These are phyloP conservation scores for Didymella lethalis DNA, from an alignment of 2,329 filamentous ascomycete genomes.

Conservation along the genomic window DNA sequence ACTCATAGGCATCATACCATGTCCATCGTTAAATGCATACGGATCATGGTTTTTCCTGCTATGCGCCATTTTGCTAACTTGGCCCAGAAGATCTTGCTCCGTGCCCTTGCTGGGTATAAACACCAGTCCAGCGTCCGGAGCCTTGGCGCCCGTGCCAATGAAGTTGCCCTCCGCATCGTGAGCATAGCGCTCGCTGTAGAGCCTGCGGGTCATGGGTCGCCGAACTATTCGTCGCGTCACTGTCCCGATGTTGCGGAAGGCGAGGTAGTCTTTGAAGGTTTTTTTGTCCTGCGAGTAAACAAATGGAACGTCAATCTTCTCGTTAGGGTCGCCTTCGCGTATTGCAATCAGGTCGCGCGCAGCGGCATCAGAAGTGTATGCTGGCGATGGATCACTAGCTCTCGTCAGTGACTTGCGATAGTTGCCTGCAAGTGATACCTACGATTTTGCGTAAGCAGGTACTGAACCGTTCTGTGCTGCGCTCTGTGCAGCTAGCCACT, in stretches of 20 bases:
- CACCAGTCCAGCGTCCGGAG: slow-evolving; percentile 35
- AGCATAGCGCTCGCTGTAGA: slow-evolving; percentile 41
- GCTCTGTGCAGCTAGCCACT: background rate
- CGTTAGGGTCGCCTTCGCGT: slow-evolving; percentile 17
- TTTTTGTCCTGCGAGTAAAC: slow-evolving; percentile 31
- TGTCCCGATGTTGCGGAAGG: slow-evolving; percentile 21
- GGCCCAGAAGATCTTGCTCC: slow-evolving; percentile 35
- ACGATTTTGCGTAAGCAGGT: slow-evolving; percentile 11
- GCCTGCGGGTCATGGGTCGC: slow-evolving; percentile 38
- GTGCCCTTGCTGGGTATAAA: slow-evolving; percentile 40
- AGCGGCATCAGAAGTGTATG: slow-evolving; percentile 14
- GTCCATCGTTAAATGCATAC: slow-evolving; percentile 3
- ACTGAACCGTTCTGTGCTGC: background rate
- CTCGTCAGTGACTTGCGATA: background rate
- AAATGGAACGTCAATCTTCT: slow-evolving; percentile 16
- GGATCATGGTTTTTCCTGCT: slow-evolving; percentile 29
- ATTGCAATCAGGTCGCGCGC: slow-evolving; percentile 6
- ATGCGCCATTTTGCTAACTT: slow-evolving; percentile 40
- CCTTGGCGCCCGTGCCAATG: slow-evolving; percentile 33
- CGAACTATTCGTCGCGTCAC: slow-evolving; percentile 34
- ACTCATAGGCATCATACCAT: slow-evolving; percentile 2
- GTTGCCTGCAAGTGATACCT: background rate
- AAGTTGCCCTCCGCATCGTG: slow-evolving; percentile 41
- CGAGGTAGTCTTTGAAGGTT: slow-evolving; percentile 21
- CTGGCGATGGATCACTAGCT: slow-evolving; percentile 4